A percentile compares a stretch with the other conserved stretches of the same genome.
phyloP scores from a whole-genome alignment of 2,329 filamentous ascomycete species.

The Fusarium sp. region DNA sequence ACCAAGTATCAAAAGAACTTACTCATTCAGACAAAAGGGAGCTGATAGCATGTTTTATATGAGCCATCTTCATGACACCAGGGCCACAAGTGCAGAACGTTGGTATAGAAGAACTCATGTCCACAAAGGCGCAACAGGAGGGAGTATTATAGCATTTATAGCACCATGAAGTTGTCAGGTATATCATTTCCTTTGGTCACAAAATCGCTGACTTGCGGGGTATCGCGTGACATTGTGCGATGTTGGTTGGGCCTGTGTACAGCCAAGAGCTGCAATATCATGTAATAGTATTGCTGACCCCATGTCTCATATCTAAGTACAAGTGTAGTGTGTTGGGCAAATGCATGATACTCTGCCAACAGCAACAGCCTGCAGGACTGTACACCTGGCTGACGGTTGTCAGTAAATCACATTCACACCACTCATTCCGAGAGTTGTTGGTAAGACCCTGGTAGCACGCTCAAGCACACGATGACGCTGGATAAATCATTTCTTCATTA shows the following conservation, averaged over 20 bases:
- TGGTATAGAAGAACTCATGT: not conserved
- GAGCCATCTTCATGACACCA: not conserved
- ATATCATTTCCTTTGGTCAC: slow-evolving; percentile 11
- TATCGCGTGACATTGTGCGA: slow-evolving; percentile 35
- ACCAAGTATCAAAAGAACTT: not conserved
- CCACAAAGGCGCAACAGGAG: not conserved
- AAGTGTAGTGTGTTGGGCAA: not conserved
- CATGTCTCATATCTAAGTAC: slow-evolving; percentile 29
- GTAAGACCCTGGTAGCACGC: not conserved
- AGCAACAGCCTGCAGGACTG: not conserved
- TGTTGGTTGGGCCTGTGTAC: slow-evolving; percentile 9
- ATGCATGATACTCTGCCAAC: slow-evolving; percentile 11
- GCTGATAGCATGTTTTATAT: not conserved
- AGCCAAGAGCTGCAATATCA: slow-evolving; percentile 42
- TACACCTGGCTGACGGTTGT: not conserved
- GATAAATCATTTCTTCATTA: slow-evolving; percentile 32
- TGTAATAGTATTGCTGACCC: slow-evolving; percentile 36
- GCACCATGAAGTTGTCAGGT: not conserved
- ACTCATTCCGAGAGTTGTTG: not conserved
- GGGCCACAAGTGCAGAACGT: not conserved
- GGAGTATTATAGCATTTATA: slow-evolving; percentile 27
- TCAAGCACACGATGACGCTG: not conserved
- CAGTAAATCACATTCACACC: not conserved
- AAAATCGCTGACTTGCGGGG: slow-evolving; percentile 30
- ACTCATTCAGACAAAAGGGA: not conserved